phyloP scores from a whole-genome alignment of 1,284 basidiomycete genomes.

The Sporisorium scitamineum region DNA sequence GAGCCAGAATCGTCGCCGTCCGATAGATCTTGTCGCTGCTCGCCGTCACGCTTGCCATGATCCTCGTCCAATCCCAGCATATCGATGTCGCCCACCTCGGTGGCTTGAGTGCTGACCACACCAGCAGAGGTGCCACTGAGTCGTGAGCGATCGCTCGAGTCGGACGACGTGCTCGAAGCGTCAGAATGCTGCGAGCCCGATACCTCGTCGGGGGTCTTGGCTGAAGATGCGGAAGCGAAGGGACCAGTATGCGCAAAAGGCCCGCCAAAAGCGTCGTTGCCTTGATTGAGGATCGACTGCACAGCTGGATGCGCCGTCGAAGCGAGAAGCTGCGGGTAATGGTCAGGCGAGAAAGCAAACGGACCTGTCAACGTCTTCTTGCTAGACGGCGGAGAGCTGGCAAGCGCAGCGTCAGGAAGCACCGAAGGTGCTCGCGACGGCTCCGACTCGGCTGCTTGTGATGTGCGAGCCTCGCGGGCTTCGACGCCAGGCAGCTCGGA shows the following conservation, averaged over 20 bases:
- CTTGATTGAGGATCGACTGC: slow-evolving; percentile 30
- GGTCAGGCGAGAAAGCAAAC: slow-evolving; percentile 60
- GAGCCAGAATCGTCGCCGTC: slow-evolving; percentile 27
- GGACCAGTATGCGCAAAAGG: slow-evolving; percentile 42
- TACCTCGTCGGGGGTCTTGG: slow-evolving; percentile 17
- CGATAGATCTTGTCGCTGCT: slow-evolving; percentile 20
- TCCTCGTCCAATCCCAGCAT: slow-evolving; percentile 47
- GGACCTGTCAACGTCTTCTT: slow-evolving; percentile 48
- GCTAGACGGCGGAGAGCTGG: slow-evolving; percentile 17
- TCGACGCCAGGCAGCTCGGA: slow-evolving; percentile 20
- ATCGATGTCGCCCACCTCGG: slow-evolving; percentile 56
- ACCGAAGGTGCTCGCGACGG: slow-evolving; percentile 3
- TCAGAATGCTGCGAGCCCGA: slow-evolving; percentile 53
- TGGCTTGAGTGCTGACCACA: slow-evolving; percentile 60
- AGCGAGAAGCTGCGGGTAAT: slow-evolving; percentile 52
- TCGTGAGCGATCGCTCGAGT: slow-evolving; percentile 55
- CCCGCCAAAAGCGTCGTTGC: slow-evolving; percentile 36
- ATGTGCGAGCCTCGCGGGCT: background rate
- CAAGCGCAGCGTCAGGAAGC: slow-evolving; percentile 19
- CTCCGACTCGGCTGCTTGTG: slow-evolving; percentile 8
- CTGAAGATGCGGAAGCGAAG: slow-evolving; percentile 20
- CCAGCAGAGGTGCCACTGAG: slow-evolving; percentile 42
- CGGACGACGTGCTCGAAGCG: slow-evolving; percentile 59
- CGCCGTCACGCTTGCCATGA: slow-evolving; percentile 25
- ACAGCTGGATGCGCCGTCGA: slow-evolving; percentile 39